Base-by-base conservation (phyloP, 1,139 yeast genomes). In the Nakaseomyces bracarensis region DNA sequence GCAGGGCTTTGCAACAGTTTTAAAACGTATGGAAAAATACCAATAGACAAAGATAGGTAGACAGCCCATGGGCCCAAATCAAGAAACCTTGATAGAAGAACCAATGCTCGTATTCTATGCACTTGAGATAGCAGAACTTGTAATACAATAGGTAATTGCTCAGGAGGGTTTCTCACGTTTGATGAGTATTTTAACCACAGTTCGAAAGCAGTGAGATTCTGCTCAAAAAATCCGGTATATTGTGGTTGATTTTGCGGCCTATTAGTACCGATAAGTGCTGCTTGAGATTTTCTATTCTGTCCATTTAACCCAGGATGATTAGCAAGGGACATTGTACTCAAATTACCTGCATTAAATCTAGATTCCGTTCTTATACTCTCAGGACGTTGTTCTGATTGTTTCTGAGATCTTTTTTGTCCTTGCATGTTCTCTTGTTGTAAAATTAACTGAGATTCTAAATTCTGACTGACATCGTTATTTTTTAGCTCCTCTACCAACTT, bases 51-150 rank as follows among this genome's bases (percentile, higher is more conserved):
- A 0, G 97, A 94, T 34, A 89, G 68, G 53, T 87, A 86, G 0
- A 91, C 98, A 0, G 98, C 97, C 93, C 96, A 86, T 0, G 98
- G 96, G 0, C 99, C 99, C 35, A 91, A 67, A 61, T 91, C 98
- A 34, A 91, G 69, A 58, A 89, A 91, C 50, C 85, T 77, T 2
- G 95, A 82, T 9, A 93, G 68, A 44, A 93, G 63, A 28, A 86
- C 84, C 41, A 91, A 68, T 0, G 99, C 98, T 25, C 97, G 67
- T 11, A 91, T 73, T 47, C 98, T 74, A 63, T 91, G 98, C 0
- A 87, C 95, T 60, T 93, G 99, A 0, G 97, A 89, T 23, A 91
- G 67, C 29, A 91, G 68, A 8, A 91, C 97, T 60, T 91, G 99
- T 20, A 93, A 67, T 2, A 91, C 94, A 33, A 93, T 87, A 0